These are phyloP conservation scores for Ascochyta fabae DNA, from an alignment of 2,329 filamentous ascomycete species.

Conservation along the genomic window DNA sequence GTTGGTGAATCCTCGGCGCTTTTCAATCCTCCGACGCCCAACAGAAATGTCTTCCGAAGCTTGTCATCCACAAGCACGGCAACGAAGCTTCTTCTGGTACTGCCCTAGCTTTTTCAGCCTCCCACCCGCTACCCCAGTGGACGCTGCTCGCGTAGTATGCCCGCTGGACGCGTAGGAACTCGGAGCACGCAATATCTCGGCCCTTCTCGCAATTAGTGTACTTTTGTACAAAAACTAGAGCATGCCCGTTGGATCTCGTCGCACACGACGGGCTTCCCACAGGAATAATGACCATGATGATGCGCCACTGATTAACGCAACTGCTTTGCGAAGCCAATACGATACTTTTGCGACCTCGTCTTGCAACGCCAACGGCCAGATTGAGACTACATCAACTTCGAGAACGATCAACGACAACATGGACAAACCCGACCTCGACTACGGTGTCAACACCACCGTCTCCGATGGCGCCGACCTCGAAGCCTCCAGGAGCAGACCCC, in stretches of 20 bases:
- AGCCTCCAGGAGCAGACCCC: constrained; percentile 8
- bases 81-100: constrained; percentile 16
- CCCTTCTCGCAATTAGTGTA: constrained; percentile 8
- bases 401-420: constrained; percentile 1
- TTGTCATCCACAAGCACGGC: constrained; percentile 19
- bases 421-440: constrained; percentile 8
- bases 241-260: constrained; percentile 7
- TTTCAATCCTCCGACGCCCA: constrained; percentile 9
- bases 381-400: not conserved
- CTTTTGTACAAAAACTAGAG: not conserved
- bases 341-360: constrained; percentile 9
- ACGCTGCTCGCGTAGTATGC: not conserved
- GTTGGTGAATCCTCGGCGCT: constrained; percentile 13
- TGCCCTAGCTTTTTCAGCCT: constrained; percentile 12
- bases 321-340: constrained; percentile 9
- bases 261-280: not conserved
- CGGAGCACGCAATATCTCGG: constrained; percentile 19
- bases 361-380: not conserved
- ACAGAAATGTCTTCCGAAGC: constrained; percentile 18
- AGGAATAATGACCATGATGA: not conserved
- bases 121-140: constrained; percentile 8
- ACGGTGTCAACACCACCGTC: constrained; percentile 8
- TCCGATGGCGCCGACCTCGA: constrained; percentile 12
- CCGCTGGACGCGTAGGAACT: constrained; percentile 1
- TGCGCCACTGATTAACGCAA: constrained; percentile 8